phyloP scores from a whole-genome alignment of 441 rosid species.

The Omphalea diandra region DNA sequence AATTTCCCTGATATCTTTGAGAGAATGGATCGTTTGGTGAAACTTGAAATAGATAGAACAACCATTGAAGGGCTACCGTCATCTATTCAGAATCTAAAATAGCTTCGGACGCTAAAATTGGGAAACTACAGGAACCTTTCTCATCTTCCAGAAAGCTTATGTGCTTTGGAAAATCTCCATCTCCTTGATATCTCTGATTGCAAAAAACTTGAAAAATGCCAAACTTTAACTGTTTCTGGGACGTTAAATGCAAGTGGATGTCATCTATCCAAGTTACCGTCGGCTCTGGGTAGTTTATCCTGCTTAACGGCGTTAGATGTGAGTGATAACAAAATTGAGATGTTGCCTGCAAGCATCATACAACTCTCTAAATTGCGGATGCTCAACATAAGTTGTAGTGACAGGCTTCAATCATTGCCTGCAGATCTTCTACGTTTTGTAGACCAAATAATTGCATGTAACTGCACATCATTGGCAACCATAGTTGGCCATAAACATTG shows the following conservation, averaged over 20 bases:
- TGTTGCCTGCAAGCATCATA: neutral
- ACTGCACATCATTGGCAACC: neutral
- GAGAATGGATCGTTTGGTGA: too few species aligned
- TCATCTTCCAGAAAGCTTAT: neutral
- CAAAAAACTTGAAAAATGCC: neutral
- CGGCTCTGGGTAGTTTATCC: neutral
- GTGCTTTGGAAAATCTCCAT: neutral
- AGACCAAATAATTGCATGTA: neutral
- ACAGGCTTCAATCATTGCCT: conserved; percentile 8
- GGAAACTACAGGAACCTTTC: neutral
- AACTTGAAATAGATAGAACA: too few species aligned
- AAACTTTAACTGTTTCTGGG: too few species aligned
- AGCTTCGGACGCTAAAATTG: too few species aligned
- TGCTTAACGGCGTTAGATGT: neutral
- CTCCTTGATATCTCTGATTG: neutral
- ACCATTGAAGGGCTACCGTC: too few species aligned
- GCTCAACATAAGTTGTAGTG: neutral
- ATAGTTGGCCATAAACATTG: neutral
- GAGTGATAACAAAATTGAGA: neutral
- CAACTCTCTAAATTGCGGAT: neutral
- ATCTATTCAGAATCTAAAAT: too few species aligned
- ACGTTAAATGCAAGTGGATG: neutral
- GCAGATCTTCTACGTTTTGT: neutral
- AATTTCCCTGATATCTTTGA: too few species aligned
- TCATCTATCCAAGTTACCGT: neutral